Evolutionary conservation across 176 grass and related monocot species (phyloP).

Genomic region (Neostapfia colusana): DNA sequence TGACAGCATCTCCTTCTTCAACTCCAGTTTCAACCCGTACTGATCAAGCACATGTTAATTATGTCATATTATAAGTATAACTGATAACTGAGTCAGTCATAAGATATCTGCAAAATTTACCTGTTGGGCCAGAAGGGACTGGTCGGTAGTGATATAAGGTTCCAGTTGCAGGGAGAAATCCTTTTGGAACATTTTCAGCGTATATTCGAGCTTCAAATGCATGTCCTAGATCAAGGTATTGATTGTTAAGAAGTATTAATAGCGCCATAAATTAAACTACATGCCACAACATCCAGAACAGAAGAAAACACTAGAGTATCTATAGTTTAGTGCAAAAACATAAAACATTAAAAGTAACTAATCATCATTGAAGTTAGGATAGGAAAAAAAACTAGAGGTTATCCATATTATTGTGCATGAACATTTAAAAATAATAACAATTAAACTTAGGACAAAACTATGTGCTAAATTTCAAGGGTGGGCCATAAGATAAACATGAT

Average conservation of each 20-base stretch:
- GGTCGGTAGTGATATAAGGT: conserved; percentile 83
- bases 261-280: conserved; percentile 2
- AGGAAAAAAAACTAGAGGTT: neutral
- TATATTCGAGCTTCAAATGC: conserved; percentile 97
- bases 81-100: neutral
- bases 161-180: conserved; percentile 97
- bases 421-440: neutral
- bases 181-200: conserved; percentile 94
- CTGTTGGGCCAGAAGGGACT: conserved; percentile 55
- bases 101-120: conserved; percentile 39
- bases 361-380: neutral
- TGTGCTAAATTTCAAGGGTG: neutral
- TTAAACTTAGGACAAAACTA: neutral
- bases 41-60: conserved; percentile 47
- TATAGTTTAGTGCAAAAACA: conserved; percentile 12
- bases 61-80: conserved; percentile 21
- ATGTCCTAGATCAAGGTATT: conserved; percentile 60
- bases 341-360: neutral
- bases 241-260: conserved; percentile 22
- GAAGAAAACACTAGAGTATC: conserved; percentile 9
- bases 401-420: conserved; percentile 12
- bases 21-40: conserved; percentile 99
- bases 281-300: neutral
- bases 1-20: conserved; percentile 92
- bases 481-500: neutral